Percentiles rank a stretch among this genome's conserved stretches.
phyloP scores from a whole-genome alignment of 768 basidiomycete species.

The Chiua virens region DNA sequence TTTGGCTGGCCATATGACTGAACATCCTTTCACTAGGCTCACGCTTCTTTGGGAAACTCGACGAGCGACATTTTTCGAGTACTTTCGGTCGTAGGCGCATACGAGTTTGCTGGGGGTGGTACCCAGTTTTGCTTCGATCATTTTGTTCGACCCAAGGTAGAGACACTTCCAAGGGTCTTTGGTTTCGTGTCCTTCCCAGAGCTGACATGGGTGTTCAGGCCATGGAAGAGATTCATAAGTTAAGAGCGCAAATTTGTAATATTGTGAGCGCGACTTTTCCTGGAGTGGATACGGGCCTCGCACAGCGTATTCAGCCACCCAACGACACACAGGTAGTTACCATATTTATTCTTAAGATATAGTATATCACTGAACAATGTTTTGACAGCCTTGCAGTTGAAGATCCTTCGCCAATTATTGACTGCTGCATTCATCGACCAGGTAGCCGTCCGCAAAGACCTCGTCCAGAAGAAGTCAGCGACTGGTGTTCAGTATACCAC shows the following conservation, averaged over 20 bases:
- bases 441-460: slow-evolving; percentile 87
- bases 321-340: slow-evolving; percentile 65
- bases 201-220: slow-evolving; percentile 50
- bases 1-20: neutral
- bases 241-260: slow-evolving; percentile 82
- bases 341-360: neutral
- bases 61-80: slow-evolving; percentile 85
- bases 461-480: slow-evolving; percentile 56
- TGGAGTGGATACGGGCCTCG: slow-evolving; percentile 56
- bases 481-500: slow-evolving; percentile 71
- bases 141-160: slow-evolving; percentile 87
- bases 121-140: slow-evolving; percentile 82
- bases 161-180: slow-evolving; percentile 4
- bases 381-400: slow-evolving; percentile 56
- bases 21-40: slow-evolving; percentile 46
- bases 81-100: slow-evolving; percentile 94
- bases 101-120: slow-evolving; percentile 85
- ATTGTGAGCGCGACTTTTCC: slow-evolving; percentile 84
- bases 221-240: slow-evolving; percentile 98
- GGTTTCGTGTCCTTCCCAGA: neutral
- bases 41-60: slow-evolving; percentile 75
- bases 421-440: slow-evolving; percentile 94
- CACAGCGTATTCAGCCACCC: slow-evolving; percentile 72
- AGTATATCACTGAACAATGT: slow-evolving; percentile 1
- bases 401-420: slow-evolving; percentile 84